These are phyloP conservation scores for Citrullus amarus DNA, from an alignment of 306 rosid species.

Conservation along the genomic window DNA sequence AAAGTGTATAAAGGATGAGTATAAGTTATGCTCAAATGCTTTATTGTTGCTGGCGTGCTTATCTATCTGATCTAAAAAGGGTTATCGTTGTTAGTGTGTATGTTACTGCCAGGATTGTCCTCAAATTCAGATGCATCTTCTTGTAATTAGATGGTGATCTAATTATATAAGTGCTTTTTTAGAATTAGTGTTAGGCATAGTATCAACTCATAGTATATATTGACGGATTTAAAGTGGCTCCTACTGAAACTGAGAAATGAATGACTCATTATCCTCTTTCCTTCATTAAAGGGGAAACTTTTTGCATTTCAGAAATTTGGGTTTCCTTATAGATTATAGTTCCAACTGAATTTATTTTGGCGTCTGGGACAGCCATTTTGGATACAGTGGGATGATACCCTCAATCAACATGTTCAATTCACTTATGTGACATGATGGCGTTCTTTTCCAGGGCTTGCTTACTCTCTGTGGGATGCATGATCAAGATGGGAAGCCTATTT, in stretches of 20 bases:
- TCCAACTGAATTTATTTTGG: neutral
- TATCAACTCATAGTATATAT: neutral
- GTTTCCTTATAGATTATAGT: neutral
- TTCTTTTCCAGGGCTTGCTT: slow-evolving; percentile 55
- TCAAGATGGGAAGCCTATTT: slow-evolving; percentile 75
- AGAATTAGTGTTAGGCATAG: neutral
- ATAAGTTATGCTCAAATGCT: neutral
- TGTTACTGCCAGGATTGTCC: neutral
- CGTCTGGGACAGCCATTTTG: neutral
- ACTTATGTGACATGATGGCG: neutral
- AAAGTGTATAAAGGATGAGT: neutral
- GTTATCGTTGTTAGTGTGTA: neutral
- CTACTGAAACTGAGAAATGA: neutral
- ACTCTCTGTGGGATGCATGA: slow-evolving; percentile 87
- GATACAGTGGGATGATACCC: neutral
- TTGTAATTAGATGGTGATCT: neutral
- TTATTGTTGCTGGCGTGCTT: neutral
- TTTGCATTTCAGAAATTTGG: neutral
- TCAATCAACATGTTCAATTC: neutral
- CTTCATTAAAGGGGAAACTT: neutral
- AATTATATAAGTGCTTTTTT: neutral
- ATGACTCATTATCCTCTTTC: neutral
- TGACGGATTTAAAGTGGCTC: neutral
- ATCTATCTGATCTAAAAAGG: neutral
- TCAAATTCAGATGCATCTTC: neutral